Percentiles rank a stretch among this genome's conserved stretches.
These are phyloP conservation scores for Gaertneriomyces semiglobifer DNA, from an alignment of 192 early-diverging fungal genomes.

Conservation along the genomic window DNA sequence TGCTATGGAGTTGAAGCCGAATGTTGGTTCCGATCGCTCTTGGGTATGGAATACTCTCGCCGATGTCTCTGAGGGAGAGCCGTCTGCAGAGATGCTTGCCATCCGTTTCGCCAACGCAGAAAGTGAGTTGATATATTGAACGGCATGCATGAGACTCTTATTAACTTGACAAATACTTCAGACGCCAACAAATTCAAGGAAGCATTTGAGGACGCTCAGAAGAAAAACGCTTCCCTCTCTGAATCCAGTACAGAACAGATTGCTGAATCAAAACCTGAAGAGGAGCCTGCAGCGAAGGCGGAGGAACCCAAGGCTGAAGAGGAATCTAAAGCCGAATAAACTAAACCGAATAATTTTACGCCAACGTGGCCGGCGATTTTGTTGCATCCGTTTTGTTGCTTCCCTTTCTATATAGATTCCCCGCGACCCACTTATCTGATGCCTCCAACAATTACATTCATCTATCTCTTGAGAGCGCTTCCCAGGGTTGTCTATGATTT, in stretches of 20 bases:
- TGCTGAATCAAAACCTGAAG: slow-evolving; percentile 37
- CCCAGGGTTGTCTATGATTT: too few species aligned
- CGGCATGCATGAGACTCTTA: neutral
- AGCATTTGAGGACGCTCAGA: slow-evolving; percentile 72
- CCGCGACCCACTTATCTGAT: too few species aligned
- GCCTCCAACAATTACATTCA: too few species aligned
- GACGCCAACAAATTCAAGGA: slow-evolving; percentile 91
- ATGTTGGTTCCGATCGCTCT: slow-evolving; percentile 96
- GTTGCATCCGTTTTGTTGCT: too few species aligned
- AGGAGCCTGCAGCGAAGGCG: slow-evolving; percentile 41
- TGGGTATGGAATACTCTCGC: slow-evolving; percentile 95
- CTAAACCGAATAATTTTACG: too few species aligned
- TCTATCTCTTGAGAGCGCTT: too few species aligned
- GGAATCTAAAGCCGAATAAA: neutral
- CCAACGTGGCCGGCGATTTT: too few species aligned
- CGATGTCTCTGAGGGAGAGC: slow-evolving; percentile 87
- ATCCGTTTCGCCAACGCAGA: slow-evolving; percentile 96
- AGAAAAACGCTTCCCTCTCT: slow-evolving; percentile 45
- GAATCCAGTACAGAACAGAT: slow-evolving; percentile 16
- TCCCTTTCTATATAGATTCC: too few species aligned
- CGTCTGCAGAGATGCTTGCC: slow-evolving; percentile 81
- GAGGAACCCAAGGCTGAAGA: slow-evolving; percentile 29
- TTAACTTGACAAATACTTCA: slow-evolving; percentile 8
- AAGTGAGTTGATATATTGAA: slow-evolving; percentile 41
- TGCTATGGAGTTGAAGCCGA: slow-evolving; percentile 87